Conservation (phyloP, 2,329 filamentous ascomycete genomes). For the Fusarium torreyae region DNA sequence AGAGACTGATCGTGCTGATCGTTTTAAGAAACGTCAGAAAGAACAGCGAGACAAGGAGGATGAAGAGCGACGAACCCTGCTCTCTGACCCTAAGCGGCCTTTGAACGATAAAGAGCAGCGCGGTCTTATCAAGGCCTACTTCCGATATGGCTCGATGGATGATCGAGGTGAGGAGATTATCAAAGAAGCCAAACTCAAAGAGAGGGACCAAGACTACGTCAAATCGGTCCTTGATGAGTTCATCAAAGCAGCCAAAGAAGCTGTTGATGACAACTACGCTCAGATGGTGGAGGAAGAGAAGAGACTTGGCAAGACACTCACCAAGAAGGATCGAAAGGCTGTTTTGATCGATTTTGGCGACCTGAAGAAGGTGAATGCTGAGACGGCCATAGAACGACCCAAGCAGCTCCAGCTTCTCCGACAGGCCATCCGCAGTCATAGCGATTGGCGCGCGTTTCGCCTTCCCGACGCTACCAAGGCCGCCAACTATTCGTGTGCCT, state of each 20-base stretch:
- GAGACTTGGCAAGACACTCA: slow-evolving; percentile 83
- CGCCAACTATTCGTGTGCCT: slow-evolving; percentile 90
- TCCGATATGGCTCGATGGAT: slow-evolving; percentile 91
- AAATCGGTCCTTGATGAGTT: slow-evolving; percentile 83
- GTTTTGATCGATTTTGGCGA: slow-evolving; percentile 95
- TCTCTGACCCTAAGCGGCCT: slow-evolving; percentile 88
- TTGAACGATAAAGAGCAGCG: slow-evolving; percentile 94
- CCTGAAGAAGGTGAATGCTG: slow-evolving; percentile 94
- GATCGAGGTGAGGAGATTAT: slow-evolving; percentile 91
- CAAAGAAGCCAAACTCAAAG: slow-evolving; percentile 85
- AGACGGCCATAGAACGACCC: slow-evolving; percentile 93
- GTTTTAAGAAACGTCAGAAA: slow-evolving; percentile 76
- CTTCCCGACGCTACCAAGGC: slow-evolving; percentile 93
- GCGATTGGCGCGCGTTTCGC: slow-evolving; percentile 85
- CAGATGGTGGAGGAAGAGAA: slow-evolving; percentile 86
- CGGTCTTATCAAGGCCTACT: slow-evolving; percentile 90
- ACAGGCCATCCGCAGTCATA: slow-evolving; percentile 75
- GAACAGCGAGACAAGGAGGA: slow-evolving; percentile 77
- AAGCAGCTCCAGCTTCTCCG: slow-evolving; percentile 89
- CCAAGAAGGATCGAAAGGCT: slow-evolving; percentile 98
- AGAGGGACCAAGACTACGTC: slow-evolving; percentile 86
- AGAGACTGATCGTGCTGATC: slow-evolving; percentile 75
- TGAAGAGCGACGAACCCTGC: slow-evolving; percentile 79
- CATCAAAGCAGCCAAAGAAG: slow-evolving; percentile 69
- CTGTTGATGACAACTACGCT: slow-evolving; percentile 77